These are phyloP conservation scores for Ascocoryne sarcoides DNA, from an alignment of 2,329 filamentous ascomycete genomes.

Conservation along the genomic window DNA sequence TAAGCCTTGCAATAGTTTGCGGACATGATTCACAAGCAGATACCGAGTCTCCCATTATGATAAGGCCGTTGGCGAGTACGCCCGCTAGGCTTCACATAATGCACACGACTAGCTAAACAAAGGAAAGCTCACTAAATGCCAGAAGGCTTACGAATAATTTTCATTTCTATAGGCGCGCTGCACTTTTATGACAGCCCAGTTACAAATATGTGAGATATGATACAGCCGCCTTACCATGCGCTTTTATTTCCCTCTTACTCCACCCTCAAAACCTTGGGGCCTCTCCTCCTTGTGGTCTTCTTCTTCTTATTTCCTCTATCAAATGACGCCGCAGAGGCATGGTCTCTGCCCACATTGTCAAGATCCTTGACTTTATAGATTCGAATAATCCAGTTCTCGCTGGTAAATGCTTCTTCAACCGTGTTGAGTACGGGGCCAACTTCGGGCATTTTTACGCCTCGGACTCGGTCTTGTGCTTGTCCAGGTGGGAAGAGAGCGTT, in stretches of 20 bases:
- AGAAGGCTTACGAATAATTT: conserved; percentile 18
- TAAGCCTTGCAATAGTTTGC: not conserved
- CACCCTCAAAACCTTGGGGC: conserved; percentile 61
- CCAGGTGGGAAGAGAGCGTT: conserved; percentile 82
- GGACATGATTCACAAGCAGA: not conserved
- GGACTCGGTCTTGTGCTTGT: conserved; percentile 84
- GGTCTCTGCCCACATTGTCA: conserved; percentile 89
- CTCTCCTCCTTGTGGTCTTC: conserved; percentile 63
- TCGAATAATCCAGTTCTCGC: conserved; percentile 99
- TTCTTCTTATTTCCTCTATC: conserved; percentile 79
- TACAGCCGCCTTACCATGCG: conserved; percentile 16
- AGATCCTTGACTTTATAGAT: conserved; percentile 99
- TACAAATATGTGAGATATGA: conserved; percentile 21
- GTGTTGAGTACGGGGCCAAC: conserved; percentile 78
- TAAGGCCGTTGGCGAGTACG: not conserved
- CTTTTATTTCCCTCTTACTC: conserved; percentile 42
- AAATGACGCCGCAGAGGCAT: conserved; percentile 60
- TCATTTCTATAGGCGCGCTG: conserved; percentile 23
- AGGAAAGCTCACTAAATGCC: conserved; percentile 12
- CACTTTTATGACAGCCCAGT: conserved; percentile 15
- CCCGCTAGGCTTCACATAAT: not conserved
- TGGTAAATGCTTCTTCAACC: conserved; percentile 94
- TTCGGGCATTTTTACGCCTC: conserved; percentile 70
- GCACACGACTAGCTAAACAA: not conserved
- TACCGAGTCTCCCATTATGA: not conserved